phyloP scores from a whole-genome alignment of 352 stramenopile genomes.

The Globisporangium ultimum region DNA sequence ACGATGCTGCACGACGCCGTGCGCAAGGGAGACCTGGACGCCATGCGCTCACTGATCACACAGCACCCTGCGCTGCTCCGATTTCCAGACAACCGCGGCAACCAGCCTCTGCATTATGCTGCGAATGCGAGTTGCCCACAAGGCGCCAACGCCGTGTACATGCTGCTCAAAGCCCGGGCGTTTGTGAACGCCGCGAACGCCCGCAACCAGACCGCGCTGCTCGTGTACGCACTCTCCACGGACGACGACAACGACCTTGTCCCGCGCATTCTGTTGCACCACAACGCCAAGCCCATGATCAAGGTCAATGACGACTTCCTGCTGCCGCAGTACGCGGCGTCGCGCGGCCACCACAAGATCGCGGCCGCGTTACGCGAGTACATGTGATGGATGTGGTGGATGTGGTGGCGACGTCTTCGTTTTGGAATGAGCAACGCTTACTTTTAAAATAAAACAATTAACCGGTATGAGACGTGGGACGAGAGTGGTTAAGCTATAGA shows the following conservation, averaged over 20 bases:
- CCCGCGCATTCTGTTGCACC: slow-evolving; percentile 41
- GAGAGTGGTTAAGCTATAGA: background rate
- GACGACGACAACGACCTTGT: slow-evolving; percentile 46
- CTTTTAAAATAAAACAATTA: slow-evolving; percentile 1
- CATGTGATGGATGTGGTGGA: slow-evolving; percentile 36
- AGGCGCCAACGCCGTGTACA: slow-evolving; percentile 32
- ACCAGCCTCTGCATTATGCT: slow-evolving; percentile 61
- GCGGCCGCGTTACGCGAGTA: slow-evolving; percentile 43
- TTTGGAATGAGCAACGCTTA: too few relatives aligned
- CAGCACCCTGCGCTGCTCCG: slow-evolving; percentile 37
- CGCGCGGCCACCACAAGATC: slow-evolving; percentile 41
- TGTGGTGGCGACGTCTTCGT: background rate
- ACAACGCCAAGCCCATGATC: slow-evolving; percentile 43
- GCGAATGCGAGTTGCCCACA: slow-evolving; percentile 32
- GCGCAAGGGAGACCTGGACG: slow-evolving; percentile 41
- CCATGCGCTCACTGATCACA: slow-evolving; percentile 26
- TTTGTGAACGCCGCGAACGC: slow-evolving; percentile 50
- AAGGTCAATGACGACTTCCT: slow-evolving; percentile 44
- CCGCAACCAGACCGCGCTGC: slow-evolving; percentile 45
- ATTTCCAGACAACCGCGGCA: slow-evolving; percentile 40
- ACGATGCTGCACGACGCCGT: slow-evolving; percentile 46
- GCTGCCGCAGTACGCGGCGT: slow-evolving; percentile 40
- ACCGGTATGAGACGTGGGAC: background rate
- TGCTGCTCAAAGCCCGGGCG: slow-evolving; percentile 45
- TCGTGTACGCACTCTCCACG: slow-evolving; percentile 54